Evolutionary conservation across 73 alveolate genomes (phyloP), one percentile per base, ranked within the genome.

Genomic region (Paraurostyla sp.): DNA sequence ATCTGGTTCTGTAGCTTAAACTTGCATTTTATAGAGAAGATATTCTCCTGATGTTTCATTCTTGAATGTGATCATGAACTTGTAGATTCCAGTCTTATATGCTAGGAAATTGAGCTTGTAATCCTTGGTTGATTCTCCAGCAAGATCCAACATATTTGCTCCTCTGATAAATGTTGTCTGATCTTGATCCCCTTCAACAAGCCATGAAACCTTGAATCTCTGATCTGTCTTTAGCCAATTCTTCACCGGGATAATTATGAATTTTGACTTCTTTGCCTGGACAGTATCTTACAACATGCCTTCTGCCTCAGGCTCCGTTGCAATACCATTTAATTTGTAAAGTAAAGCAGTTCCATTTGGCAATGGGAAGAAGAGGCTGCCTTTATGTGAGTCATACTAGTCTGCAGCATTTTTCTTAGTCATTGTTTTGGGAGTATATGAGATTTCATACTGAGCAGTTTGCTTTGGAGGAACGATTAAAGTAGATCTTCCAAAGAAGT

Each of bases 341-440:
- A 98, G 94, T 50, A 97, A 83, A 22, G 99, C 99, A 51, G 97
- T 89, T 42, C 99, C 99, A 91, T 97, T 99, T 71, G 99, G 99
- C 29, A 97, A 94, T 25, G 99, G 99, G 99, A 98, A 97, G 93
- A 98, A 98, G 33, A 98, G 94, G 33, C 99, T 93, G 0, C 97
- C 99, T 73, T 92, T 96, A 81, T 98, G 99, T 68, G 89, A 83
- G 46, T 95, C 96, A 33, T 93, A 91, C 86, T 90, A 92, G 29
- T 94, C 96, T 0, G 95, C 95, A 63, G 92, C 91, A 75, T 93
- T 85, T 56, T 96, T 95, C 87, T 96, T 96, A 0, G 99, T 97
- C 99, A 98, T 98, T 3, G 99, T 97, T 85, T 97, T 81, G 22
- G 99, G 99, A 46, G 92, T 90, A 76, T 98, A 98, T 11, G 96